phyloP scores from a whole-genome alignment of 2,329 filamentous ascomycete genomes.

The Fusarium papillatum region DNA sequence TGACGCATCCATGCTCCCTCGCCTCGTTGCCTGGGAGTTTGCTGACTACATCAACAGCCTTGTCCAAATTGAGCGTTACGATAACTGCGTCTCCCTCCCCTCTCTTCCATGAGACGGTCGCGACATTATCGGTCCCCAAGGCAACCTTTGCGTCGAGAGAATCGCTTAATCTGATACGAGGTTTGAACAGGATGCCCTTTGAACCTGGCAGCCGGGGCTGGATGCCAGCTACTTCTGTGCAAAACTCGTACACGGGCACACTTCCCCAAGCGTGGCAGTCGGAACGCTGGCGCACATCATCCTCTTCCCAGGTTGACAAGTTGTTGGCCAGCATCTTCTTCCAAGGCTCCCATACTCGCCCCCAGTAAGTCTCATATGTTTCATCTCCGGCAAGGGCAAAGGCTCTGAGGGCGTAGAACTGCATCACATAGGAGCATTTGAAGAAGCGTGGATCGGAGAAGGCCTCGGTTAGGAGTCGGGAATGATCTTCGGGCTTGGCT shows the following conservation, averaged over 20 bases:
- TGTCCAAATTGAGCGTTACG: neutral
- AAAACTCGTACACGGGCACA: conserved; percentile 26
- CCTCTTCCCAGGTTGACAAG: conserved; percentile 29
- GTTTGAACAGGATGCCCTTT: conserved; percentile 17
- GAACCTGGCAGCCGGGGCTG: conserved; percentile 10
- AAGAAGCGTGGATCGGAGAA: conserved; percentile 12
- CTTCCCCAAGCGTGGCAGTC: conserved; percentile 32
- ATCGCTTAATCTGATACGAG: conserved; percentile 14
- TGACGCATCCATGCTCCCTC: neutral
- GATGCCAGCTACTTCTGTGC: conserved; percentile 22
- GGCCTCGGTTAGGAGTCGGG: conserved; percentile 12
- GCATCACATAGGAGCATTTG: conserved; percentile 29
- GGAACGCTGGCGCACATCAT: conserved; percentile 25
- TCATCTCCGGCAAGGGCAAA: conserved; percentile 19
- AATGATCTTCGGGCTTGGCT: conserved; percentile 9
- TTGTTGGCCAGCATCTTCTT: conserved; percentile 24
- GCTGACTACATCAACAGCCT: neutral
- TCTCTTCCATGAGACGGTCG: conserved; percentile 12
- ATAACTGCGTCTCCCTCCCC: neutral
- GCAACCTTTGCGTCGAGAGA: conserved; percentile 13
- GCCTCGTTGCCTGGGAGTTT: neutral
- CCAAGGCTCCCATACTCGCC: conserved; percentile 26
- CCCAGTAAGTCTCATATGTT: conserved; percentile 16
- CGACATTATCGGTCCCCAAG: conserved; percentile 13
- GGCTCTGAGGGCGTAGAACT: conserved; percentile 23